A percentile compares a stretch with the other conserved stretches of the same genome.
These are phyloP conservation scores for Athelia sp. DNA, from an alignment of 1,284 basidiomycete genomes.

Conservation along the genomic window DNA sequence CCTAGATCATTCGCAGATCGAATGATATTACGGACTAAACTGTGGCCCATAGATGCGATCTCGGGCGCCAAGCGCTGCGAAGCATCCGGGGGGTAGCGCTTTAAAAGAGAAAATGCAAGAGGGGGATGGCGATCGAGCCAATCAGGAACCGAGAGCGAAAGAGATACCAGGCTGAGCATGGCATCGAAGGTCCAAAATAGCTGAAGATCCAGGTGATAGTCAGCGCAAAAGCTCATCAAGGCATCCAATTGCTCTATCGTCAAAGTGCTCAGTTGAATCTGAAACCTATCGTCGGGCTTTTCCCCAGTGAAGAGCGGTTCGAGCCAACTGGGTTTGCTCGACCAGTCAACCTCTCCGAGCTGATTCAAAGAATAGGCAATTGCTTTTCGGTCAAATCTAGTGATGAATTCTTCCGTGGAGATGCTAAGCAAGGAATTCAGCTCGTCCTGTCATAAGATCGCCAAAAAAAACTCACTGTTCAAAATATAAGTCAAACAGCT, in stretches of 20 bases:
- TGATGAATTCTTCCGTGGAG: slow-evolving; percentile 47
- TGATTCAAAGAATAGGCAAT: slow-evolving; percentile 33
- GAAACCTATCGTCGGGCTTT: slow-evolving; percentile 26
- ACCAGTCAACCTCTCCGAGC: slow-evolving; percentile 40
- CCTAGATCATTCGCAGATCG: slow-evolving; percentile 47
- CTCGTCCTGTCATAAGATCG: neutral
- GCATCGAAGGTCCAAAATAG: slow-evolving; percentile 47
- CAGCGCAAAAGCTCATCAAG: slow-evolving; percentile 33
- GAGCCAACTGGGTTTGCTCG: slow-evolving; percentile 24
- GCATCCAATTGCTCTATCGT: slow-evolving; percentile 29
- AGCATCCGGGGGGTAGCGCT: slow-evolving; percentile 39
- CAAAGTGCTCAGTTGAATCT: slow-evolving; percentile 23
- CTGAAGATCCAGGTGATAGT: slow-evolving; percentile 48
- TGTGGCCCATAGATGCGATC: slow-evolving; percentile 24
- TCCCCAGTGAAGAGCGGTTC: slow-evolving; percentile 17
- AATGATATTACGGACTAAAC: slow-evolving; percentile 42
- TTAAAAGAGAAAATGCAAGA: slow-evolving; percentile 48
- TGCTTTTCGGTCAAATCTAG: slow-evolving; percentile 42
- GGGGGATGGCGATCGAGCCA: slow-evolving; percentile 47
- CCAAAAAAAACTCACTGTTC: slow-evolving; percentile 50
- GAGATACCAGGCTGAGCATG: slow-evolving; percentile 26
- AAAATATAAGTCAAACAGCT: slow-evolving; percentile 61
- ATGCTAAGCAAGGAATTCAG: slow-evolving; percentile 33
- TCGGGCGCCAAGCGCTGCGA: slow-evolving; percentile 22
- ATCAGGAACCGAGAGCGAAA: slow-evolving; percentile 22